These are phyloP conservation scores for Yamadazyma sp. DNA, from an alignment of 805 yeast species.

Conservation along the genomic window DNA sequence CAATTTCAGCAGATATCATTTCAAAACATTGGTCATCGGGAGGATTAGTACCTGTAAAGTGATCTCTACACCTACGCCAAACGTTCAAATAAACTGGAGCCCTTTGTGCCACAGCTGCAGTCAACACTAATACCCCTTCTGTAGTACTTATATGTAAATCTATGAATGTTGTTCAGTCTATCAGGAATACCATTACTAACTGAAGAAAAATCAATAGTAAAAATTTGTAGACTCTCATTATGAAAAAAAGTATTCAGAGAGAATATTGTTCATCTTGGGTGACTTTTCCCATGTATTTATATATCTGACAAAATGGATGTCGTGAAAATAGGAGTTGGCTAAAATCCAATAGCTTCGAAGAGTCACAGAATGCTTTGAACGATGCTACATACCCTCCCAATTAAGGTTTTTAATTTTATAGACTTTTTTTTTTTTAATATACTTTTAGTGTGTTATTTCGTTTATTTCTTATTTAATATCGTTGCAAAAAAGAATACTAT, in stretches of 20 bases:
- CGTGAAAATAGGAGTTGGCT: too few species aligned
- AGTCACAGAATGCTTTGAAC: too few species aligned
- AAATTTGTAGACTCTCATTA: constrained; percentile 1
- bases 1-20: constrained; percentile 3
- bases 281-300: too few species aligned
- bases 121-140: constrained; percentile 2
- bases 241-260: neutral
- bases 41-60: constrained; percentile 1
- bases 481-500: too few species aligned
- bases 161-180: constrained; percentile 1
- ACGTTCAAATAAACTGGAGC: constrained; percentile 1
- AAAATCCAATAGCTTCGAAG: too few species aligned
- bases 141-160: constrained; percentile 1
- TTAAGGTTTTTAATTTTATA: too few species aligned
- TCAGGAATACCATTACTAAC: constrained; percentile 2
- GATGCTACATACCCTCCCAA: too few species aligned
- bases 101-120: constrained; percentile 3
- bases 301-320: too few species aligned
- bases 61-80: constrained; percentile 3
- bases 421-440: too few species aligned
- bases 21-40: constrained; percentile 3
- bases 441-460: too few species aligned
- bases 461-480: too few species aligned
- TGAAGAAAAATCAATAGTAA: constrained; percentile 1
- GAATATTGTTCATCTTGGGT: too few species aligned